These are phyloP conservation scores for Backusella circina DNA, from an alignment of 192 early-diverging fungal genomes.

Conservation along the genomic window DNA sequence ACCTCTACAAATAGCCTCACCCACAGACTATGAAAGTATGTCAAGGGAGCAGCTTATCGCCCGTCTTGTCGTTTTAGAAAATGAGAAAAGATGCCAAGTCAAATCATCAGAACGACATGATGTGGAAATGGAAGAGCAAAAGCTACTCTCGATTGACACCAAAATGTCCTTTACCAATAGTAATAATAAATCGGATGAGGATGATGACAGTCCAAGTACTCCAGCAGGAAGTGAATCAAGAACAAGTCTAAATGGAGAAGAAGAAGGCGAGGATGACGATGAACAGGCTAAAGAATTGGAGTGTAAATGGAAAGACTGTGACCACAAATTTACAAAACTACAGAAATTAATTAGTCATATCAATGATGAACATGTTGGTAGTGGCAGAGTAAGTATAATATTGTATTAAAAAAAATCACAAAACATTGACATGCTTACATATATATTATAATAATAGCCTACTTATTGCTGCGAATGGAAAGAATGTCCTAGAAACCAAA, in stretches of 20 bases:
- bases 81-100: neutral
- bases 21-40: conserved; percentile 26
- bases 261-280: conserved; percentile 15
- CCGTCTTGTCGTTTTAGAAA: conserved; percentile 24
- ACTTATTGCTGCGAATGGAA: conserved; percentile 54
- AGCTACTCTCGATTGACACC: neutral
- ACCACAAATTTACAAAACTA: conserved; percentile 37
- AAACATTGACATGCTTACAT: neutral
- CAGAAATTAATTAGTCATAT: conserved; percentile 48
- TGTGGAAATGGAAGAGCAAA: neutral
- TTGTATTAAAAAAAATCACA: neutral
- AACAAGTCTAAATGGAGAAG: conserved; percentile 11
- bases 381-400: conserved; percentile 45
- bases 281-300: conserved; percentile 10
- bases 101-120: neutral
- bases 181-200: neutral
- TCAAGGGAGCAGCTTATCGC: conserved; percentile 24
- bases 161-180: neutral
- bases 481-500: conserved; percentile 45
- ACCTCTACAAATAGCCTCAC: neutral
- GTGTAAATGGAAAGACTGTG: conserved; percentile 53
- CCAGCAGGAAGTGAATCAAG: conserved; percentile 14
- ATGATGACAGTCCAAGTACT: conserved; percentile 13
- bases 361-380: conserved; percentile 49
- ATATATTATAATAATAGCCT: conserved; percentile 22